phyloP scores from a whole-genome alignment of 176 grass and related monocot genomes.

The Stipa capillata region DNA sequence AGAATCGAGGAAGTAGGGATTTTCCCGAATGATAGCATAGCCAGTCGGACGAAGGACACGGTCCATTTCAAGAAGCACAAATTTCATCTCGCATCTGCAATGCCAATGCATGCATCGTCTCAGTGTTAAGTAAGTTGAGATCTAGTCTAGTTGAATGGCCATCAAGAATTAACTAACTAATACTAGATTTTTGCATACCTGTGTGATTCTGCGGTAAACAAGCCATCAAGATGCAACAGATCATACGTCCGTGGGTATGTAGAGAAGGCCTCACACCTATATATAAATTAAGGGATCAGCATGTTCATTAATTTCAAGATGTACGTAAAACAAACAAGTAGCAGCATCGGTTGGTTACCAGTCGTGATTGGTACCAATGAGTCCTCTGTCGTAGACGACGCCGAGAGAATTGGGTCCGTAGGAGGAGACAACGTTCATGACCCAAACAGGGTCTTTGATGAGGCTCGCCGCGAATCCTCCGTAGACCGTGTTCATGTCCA shows the following conservation, averaged over 20 bases:
- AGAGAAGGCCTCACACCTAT: slow-evolving; percentile 93
- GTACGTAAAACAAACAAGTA: neutral
- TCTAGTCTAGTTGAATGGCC: neutral
- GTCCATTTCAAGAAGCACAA: slow-evolving; percentile 95
- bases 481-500: slow-evolving; percentile 92
- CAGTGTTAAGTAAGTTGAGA: neutral
- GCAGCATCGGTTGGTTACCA: slow-evolving; percentile 37
- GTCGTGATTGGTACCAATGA: slow-evolving; percentile 84
- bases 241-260: slow-evolving; percentile 94
- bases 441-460: slow-evolving; percentile 81
- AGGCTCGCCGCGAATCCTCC: slow-evolving; percentile 56
- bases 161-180: neutral
- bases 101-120: too few species aligned
- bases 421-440: slow-evolving; percentile 94
- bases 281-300: neutral
- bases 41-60: slow-evolving; percentile 75
- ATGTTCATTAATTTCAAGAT: neutral
- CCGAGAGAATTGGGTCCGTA: slow-evolving; percentile 71
- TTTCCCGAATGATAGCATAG: slow-evolving; percentile 72
- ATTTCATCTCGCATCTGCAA: slow-evolving; percentile 81
- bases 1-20: slow-evolving; percentile 71
- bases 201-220: slow-evolving; percentile 84
- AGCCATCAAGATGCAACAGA: slow-evolving; percentile 79
- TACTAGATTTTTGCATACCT: slow-evolving; percentile 26
- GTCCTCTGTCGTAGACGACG: slow-evolving; percentile 78